Percentiles rank a stretch among this genome's conserved stretches.
These are phyloP conservation scores for Blastosporella zonata DNA, from an alignment of 1,284 basidiomycete genomes.

Conservation along the genomic window DNA sequence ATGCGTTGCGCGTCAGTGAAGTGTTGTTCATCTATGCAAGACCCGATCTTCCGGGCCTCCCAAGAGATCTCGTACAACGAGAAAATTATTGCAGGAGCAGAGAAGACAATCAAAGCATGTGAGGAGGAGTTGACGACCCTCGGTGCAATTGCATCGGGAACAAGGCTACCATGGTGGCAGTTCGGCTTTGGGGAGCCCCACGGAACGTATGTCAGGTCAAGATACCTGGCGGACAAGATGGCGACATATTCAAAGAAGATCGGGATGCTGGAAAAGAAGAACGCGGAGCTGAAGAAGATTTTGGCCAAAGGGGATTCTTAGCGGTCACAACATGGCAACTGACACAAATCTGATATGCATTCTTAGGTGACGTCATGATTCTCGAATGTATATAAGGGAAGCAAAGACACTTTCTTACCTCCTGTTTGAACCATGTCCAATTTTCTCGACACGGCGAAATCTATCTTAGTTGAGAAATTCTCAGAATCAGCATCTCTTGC, in stretches of 20 bases:
- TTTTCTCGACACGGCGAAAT: not conserved
- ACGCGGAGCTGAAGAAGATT: slow-evolving; percentile 64
- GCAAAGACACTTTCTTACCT: not conserved
- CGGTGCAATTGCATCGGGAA: slow-evolving; percentile 53
- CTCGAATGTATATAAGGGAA: not conserved
- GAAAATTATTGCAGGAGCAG: slow-evolving; percentile 64
- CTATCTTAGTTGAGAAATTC: not conserved
- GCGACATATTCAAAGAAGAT: slow-evolving; percentile 63
- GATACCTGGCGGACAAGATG: slow-evolving; percentile 78
- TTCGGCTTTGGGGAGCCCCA: slow-evolving; percentile 34
- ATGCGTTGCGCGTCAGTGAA: not conserved
- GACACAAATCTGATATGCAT: not conserved
- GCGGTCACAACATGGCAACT: not conserved
- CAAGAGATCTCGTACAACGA: slow-evolving; percentile 83
- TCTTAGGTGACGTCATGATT: not conserved
- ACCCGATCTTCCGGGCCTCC: slow-evolving; percentile 76
- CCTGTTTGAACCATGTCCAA: not conserved
- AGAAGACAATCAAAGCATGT: slow-evolving; percentile 64
- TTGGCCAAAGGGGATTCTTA: slow-evolving; percentile 32
- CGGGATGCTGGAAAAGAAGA: slow-evolving; percentile 66
- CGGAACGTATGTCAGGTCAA: slow-evolving; percentile 60
- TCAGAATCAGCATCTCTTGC: slow-evolving; percentile 4
- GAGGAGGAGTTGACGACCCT: slow-evolving; percentile 76
- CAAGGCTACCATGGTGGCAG: slow-evolving; percentile 45
- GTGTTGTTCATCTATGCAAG: slow-evolving; percentile 34